phyloP scores from a whole-genome alignment of 495 filamentous ascomycete genomes.

The Corynascus novoguineensis region DNA sequence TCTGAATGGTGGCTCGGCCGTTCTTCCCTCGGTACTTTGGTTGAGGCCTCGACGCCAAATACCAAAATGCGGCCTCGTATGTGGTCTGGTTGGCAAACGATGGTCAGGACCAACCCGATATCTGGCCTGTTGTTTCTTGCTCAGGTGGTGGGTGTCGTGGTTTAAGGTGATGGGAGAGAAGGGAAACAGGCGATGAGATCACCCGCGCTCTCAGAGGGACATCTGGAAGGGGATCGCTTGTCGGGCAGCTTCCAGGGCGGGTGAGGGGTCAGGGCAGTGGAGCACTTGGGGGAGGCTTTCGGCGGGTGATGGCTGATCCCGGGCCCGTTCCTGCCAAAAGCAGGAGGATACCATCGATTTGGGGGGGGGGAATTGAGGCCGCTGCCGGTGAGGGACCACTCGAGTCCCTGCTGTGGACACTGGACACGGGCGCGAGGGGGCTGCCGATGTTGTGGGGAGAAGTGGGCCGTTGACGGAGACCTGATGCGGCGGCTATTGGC shows the following conservation, averaged over 20 bases:
- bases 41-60: neutral
- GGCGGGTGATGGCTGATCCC: constrained; percentile 7
- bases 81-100: constrained; percentile 16
- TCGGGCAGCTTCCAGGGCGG: constrained; percentile 25
- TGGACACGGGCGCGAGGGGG: constrained; percentile 5
- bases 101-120: constrained; percentile 31
- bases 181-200: constrained; percentile 16
- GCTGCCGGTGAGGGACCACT: neutral
- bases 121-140: constrained; percentile 21
- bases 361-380: neutral
- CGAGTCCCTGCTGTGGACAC: constrained; percentile 1
- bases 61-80: constrained; percentile 17
- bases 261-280: constrained; percentile 13
- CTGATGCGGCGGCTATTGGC: constrained; percentile 13
- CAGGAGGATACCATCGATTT: neutral
- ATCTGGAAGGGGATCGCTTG: constrained; percentile 8
- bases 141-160: constrained; percentile 15
- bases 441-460: constrained; percentile 23
- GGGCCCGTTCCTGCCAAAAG: constrained; percentile 6
- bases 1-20: constrained; percentile 6
- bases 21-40: constrained; percentile 5
- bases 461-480: constrained; percentile 9
- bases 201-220: constrained; percentile 9
- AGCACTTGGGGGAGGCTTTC: neutral
- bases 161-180: constrained; percentile 19